These are phyloP conservation scores for Canavalia gladiata DNA, from an alignment of 306 rosid species.

Conservation along the genomic window DNA sequence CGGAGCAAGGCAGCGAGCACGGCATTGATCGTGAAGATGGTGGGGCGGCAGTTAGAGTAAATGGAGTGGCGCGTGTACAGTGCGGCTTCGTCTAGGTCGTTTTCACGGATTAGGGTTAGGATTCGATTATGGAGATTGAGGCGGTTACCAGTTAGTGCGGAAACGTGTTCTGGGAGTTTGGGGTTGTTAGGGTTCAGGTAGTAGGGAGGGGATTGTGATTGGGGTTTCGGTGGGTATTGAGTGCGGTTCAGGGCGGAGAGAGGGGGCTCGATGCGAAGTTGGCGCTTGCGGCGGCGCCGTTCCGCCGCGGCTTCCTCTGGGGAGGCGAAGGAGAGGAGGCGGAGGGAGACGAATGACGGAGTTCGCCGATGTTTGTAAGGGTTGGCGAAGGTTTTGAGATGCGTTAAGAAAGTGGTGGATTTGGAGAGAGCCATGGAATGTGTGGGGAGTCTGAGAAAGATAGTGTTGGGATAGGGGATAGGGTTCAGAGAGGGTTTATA, in stretches of 20 bases:
- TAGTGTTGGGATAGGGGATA: not conserved
- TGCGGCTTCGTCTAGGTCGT: conserved; percentile 94
- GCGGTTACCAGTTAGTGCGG: conserved; percentile 83
- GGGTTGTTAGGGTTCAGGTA: conserved; percentile 84
- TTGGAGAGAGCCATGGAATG: conserved; percentile 77
- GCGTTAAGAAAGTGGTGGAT: conserved; percentile 58
- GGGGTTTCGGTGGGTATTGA: conserved; percentile 54
- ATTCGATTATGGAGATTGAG: conserved; percentile 85
- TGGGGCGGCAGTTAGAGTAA: conserved; percentile 93
- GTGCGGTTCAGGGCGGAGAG: conserved; percentile 80
- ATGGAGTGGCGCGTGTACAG: conserved; percentile 93
- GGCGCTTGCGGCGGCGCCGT: conserved; percentile 96
- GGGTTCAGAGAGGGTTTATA: conserved; percentile 54
- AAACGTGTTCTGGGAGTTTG: conserved; percentile 81
- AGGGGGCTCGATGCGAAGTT: conserved; percentile 96
- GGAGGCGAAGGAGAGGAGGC: conserved; percentile 81
- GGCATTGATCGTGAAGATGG: conserved; percentile 88
- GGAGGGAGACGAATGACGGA: conserved; percentile 56
- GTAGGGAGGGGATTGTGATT: conserved; percentile 58
- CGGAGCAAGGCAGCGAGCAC: conserved; percentile 85
- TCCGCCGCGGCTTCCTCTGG: conserved; percentile 98
- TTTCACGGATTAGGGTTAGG: conserved; percentile 75
- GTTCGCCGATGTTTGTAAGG: conserved; percentile 39
- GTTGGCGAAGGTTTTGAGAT: conserved; percentile 59
- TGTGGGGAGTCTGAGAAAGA: not conserved